phyloP scores from a whole-genome alignment of 352 stramenopile species.

The Globisporangium ultimum region DNA sequence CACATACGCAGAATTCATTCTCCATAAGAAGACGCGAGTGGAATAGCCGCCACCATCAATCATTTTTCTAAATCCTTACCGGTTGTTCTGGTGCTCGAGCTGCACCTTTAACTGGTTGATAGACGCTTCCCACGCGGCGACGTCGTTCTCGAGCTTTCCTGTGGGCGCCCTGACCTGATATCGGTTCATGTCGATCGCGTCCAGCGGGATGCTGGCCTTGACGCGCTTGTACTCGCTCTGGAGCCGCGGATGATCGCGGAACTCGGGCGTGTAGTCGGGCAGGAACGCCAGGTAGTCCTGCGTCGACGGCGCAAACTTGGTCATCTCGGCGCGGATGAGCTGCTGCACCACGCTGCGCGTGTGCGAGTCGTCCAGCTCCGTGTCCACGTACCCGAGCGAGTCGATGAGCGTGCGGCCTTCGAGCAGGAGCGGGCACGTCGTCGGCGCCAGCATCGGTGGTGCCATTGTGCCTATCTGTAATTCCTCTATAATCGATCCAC shows the following conservation, averaged over 20 bases:
- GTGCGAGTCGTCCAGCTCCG: constrained; percentile 44
- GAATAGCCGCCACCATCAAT: background rate
- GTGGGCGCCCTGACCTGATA: constrained; percentile 53
- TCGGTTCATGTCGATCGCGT: constrained; percentile 68
- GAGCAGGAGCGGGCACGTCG: constrained; percentile 51
- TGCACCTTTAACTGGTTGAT: constrained; percentile 45
- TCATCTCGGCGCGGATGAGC: constrained; percentile 73
- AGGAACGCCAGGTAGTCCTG: constrained; percentile 63
- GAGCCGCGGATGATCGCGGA: constrained; percentile 45
- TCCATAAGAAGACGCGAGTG: too few species aligned
- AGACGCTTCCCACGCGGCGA: constrained; percentile 51
- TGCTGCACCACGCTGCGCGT: constrained; percentile 58
- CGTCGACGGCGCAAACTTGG: constrained; percentile 42
- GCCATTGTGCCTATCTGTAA: constrained; percentile 20
- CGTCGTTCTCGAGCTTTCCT: constrained; percentile 31
- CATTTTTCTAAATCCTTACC: constrained; percentile 16
- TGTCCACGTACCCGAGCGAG: constrained; percentile 73
- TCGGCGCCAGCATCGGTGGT: constrained; percentile 11
- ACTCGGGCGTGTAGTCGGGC: constrained; percentile 49
- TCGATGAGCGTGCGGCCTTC: constrained; percentile 67
- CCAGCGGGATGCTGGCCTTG: constrained; percentile 55
- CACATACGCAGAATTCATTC: background rate
- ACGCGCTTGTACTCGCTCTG: constrained; percentile 76
- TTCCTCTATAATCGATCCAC: background rate
- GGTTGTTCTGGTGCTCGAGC: constrained; percentile 63